Percentiles rank a stretch among this genome's conserved stretches.
These are phyloP conservation scores for Nakazawaea peltata DNA, from an alignment of 805 yeast genomes.

Conservation along the genomic window DNA sequence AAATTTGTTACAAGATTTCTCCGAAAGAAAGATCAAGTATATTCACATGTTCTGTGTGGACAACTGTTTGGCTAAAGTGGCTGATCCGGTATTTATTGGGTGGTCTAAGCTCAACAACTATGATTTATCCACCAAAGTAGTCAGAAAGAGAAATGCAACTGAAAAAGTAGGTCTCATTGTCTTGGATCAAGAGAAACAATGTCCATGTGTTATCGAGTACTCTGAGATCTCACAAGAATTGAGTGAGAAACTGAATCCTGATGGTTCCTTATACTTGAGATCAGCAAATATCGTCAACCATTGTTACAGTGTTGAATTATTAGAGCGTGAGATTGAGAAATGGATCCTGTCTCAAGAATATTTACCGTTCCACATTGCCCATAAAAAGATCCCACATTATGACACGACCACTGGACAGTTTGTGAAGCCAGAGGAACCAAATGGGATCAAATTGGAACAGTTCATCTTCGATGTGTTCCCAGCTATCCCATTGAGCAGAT, in stretches of 20 bases:
- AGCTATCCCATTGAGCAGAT: slow-evolving; percentile 55
- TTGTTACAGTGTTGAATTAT: slow-evolving; percentile 78
- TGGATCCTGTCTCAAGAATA: slow-evolving; percentile 63
- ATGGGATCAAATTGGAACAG: slow-evolving; percentile 93
- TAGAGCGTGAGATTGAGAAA: slow-evolving; percentile 46
- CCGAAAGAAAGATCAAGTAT: slow-evolving; percentile 65
- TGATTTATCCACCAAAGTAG: slow-evolving; percentile 87
- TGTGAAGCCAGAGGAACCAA: slow-evolving; percentile 63
- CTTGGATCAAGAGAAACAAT: slow-evolving; percentile 40
- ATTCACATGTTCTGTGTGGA: slow-evolving; percentile 97
- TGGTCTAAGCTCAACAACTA: slow-evolving; percentile 63
- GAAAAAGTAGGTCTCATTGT: slow-evolving; percentile 95
- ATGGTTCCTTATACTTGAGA: slow-evolving; percentile 62
- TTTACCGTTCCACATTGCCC: slow-evolving; percentile 93
- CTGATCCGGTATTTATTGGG: slow-evolving; percentile 88
- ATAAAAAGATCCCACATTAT: slow-evolving; percentile 67
- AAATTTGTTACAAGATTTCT: slow-evolving; percentile 62
- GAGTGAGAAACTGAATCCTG: slow-evolving; percentile 54
- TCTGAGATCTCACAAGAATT: slow-evolving; percentile 78
- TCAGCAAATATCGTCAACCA: slow-evolving; percentile 98
- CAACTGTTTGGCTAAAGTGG: slow-evolving; percentile 83
- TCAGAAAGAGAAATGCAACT: slow-evolving; percentile 77
- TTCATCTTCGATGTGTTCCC: slow-evolving; percentile 96
- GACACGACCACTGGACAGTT: slow-evolving; percentile 41
- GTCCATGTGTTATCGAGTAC: slow-evolving; percentile 91